These are phyloP conservation scores for Cubamyces sp. DNA, from an alignment of 768 basidiomycete species.

Conservation along the genomic window DNA sequence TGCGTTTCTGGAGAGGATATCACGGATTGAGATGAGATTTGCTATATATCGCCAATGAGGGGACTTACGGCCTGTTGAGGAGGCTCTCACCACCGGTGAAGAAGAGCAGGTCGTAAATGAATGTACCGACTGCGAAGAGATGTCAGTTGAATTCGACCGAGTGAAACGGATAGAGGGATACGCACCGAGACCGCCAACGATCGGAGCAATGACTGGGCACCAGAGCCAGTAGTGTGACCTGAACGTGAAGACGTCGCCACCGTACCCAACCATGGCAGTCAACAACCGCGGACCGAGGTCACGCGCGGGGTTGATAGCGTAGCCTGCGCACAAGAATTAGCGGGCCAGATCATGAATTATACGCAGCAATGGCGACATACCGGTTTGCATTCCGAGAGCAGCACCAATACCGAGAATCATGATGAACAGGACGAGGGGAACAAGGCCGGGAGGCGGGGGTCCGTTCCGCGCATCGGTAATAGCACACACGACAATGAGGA, in stretches of 20 bases:
- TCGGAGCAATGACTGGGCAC: constrained; percentile 63
- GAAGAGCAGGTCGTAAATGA: constrained; percentile 62
- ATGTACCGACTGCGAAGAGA: constrained; percentile 42
- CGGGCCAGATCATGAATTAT: not conserved
- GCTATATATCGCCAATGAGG: not conserved
- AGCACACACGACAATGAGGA: constrained; percentile 58
- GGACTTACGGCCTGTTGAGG: constrained; percentile 55
- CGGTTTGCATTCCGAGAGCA: constrained; percentile 64
- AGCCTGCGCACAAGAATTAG: constrained; percentile 40
- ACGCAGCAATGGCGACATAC: constrained; percentile 8
- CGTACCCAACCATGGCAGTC: constrained; percentile 78
- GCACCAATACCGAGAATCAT: constrained; percentile 61
- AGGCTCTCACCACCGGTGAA: constrained; percentile 59
- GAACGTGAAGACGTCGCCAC: constrained; percentile 47
- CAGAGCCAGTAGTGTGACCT: constrained; percentile 74
- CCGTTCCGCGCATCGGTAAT: constrained; percentile 56
- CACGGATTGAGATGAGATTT: not conserved
- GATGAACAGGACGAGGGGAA: constrained; percentile 60
- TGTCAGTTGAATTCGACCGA: not conserved
- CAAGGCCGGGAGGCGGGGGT: constrained; percentile 52
- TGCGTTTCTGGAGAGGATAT: constrained; percentile 4
- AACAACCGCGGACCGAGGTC: constrained; percentile 72
- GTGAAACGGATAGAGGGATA: not conserved
- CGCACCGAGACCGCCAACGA: constrained; percentile 55
- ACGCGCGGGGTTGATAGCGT: constrained; percentile 71